Conservation (phyloP, 495 filamentous ascomycete genomes). For the Neurospora sp. region DNA sequence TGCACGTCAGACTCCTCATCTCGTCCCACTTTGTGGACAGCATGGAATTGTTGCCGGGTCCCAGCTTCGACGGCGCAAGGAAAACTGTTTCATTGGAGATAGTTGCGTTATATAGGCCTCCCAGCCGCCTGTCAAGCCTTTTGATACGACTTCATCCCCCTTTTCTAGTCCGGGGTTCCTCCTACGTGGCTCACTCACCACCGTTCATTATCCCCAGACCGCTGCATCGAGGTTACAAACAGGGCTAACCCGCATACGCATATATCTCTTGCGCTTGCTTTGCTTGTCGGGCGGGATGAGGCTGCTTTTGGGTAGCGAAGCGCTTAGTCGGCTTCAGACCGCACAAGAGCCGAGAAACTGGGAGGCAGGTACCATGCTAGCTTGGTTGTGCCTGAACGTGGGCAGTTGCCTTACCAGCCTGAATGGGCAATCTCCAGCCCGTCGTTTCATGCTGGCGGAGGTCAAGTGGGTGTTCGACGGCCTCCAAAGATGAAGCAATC, state of each 20-base stretch:
- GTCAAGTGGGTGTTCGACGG: background rate
- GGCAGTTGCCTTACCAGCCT: background rate
- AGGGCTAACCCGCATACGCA: background rate
- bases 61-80: background rate
- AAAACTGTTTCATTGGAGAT: background rate
- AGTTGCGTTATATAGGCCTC: background rate
- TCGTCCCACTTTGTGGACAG: background rate
- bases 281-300: background rate
- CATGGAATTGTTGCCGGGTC: background rate
- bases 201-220: background rate
- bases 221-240: background rate
- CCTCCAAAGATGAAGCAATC: background rate
- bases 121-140: background rate
- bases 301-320: background rate
- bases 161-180: background rate
- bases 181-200: background rate
- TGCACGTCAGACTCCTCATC: background rate
- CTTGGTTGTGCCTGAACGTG: background rate
- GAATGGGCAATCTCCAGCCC: background rate
- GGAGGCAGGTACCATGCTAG: background rate
- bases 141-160: background rate
- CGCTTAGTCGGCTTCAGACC: background rate
- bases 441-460: background rate
- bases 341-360: background rate
- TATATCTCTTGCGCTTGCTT: background rate